A percentile compares a stretch with the other conserved stretches of the same genome.
phyloP scores from a whole-genome alignment of 2,329 filamentous ascomycete species.

The Coniella lustricola region DNA sequence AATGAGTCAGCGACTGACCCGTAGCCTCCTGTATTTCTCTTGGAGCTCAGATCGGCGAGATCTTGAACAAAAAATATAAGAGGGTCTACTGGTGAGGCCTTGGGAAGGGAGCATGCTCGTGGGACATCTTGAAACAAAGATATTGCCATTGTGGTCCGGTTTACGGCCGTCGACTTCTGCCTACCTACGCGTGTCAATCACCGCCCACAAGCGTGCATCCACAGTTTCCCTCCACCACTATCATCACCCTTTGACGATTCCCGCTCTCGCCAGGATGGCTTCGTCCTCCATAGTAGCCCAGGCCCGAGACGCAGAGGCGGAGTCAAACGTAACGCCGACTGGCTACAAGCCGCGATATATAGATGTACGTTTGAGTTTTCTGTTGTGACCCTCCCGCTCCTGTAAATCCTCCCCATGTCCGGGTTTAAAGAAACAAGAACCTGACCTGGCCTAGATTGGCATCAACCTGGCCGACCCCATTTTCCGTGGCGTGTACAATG shows the following conservation, averaged over 20 bases:
- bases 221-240: background rate
- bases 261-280: constrained; percentile 12
- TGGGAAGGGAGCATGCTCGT: constrained; percentile 4
- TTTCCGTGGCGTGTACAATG: constrained; percentile 78
- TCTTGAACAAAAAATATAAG: background rate
- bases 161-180: background rate
- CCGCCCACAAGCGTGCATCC: background rate
- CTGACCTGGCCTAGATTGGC: constrained; percentile 53
- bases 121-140: constrained; percentile 1
- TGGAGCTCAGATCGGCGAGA: too few species aligned
- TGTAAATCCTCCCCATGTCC: constrained; percentile 2
- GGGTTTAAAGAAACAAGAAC: background rate
- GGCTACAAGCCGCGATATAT: constrained; percentile 48
- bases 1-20: background rate
- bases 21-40: background rate
- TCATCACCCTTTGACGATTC: background rate
- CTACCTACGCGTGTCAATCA: background rate
- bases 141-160: constrained; percentile 1
- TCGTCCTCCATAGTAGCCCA: constrained; percentile 15
- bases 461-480: constrained; percentile 95
- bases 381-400: background rate
- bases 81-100: background rate
- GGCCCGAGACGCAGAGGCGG: constrained; percentile 1
- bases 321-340: constrained; percentile 2
- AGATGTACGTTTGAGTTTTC: constrained; percentile 49